These are phyloP conservation scores for Boletus tylopilopsis DNA, from an alignment of 768 basidiomycete genomes.

Conservation along the genomic window DNA sequence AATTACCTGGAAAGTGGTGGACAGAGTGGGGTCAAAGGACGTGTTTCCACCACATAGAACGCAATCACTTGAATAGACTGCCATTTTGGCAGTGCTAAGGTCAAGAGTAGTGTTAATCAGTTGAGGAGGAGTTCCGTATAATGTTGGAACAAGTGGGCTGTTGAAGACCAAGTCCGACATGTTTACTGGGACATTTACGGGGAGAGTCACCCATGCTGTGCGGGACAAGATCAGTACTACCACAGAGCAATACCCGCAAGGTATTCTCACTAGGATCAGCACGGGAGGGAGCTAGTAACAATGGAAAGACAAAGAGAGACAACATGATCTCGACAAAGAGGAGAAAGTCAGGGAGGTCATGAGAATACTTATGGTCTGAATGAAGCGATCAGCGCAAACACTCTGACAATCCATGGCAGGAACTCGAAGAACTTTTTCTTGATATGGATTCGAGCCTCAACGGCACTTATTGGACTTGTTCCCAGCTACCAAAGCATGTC, in stretches of 20 bases:
- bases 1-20: conserved; percentile 15
- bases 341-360: neutral
- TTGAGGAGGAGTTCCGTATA: conserved; percentile 17
- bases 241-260: neutral
- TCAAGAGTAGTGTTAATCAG: conserved; percentile 16
- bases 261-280: neutral
- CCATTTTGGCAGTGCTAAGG: conserved; percentile 16
- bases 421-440: no score
- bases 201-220: conserved; percentile 16
- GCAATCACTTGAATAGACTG: conserved; percentile 20
- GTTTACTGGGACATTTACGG: conserved; percentile 8
- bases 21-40: conserved; percentile 12
- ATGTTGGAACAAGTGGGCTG: conserved; percentile 12
- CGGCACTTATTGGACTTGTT: no score
- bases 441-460: no score
- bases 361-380: no score
- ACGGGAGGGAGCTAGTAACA: neutral
- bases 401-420: no score
- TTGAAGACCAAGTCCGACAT: conserved; percentile 15
- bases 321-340: neutral
- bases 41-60: conserved; percentile 20
- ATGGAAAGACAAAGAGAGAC: neutral
- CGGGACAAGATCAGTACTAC: neutral
- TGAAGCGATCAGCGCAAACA: no score
- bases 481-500: no score